A percentile compares a stretch with the other conserved stretches of the same genome.
Conservation (phyloP, 1,284 basidiomycete genomes). For the Cryptococcus sp. region DNA sequence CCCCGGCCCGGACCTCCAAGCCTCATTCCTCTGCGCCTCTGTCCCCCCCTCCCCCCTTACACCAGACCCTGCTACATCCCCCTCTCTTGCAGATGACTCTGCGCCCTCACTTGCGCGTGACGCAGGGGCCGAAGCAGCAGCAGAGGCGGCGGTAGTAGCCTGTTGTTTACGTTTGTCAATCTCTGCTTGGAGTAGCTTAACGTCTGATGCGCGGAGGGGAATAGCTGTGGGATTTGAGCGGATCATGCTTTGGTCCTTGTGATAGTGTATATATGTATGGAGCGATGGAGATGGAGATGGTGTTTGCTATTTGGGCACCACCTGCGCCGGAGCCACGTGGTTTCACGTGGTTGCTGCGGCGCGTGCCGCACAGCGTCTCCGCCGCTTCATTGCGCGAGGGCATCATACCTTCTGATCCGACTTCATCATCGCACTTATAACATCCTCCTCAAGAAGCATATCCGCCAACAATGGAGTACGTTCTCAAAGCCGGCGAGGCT, state of each 20-base stretch:
- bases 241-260: conserved; percentile 30
- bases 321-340: too few species aligned
- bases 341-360: too few species aligned
- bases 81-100: neutral
- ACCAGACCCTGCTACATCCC: neutral
- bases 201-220: conserved; percentile 40
- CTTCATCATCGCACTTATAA: too few species aligned
- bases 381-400: too few species aligned
- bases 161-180: conserved; percentile 34
- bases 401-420: too few species aligned
- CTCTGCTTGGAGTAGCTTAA: conserved; percentile 42
- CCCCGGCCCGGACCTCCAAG: conserved; percentile 10
- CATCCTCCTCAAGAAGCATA: too few species aligned
- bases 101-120: neutral
- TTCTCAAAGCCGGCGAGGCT: conserved; percentile 28
- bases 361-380: too few species aligned
- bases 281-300: too few species aligned
- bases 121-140: neutral
- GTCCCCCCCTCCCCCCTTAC: neutral
- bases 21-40: neutral
- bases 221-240: conserved; percentile 47
- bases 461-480: conserved; percentile 24
- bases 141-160: neutral
- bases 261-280: too few species aligned
- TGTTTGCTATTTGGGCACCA: too few species aligned